Conservation (phyloP, 129 eudicot genomes). For the Artemisia tridentata region DNA sequence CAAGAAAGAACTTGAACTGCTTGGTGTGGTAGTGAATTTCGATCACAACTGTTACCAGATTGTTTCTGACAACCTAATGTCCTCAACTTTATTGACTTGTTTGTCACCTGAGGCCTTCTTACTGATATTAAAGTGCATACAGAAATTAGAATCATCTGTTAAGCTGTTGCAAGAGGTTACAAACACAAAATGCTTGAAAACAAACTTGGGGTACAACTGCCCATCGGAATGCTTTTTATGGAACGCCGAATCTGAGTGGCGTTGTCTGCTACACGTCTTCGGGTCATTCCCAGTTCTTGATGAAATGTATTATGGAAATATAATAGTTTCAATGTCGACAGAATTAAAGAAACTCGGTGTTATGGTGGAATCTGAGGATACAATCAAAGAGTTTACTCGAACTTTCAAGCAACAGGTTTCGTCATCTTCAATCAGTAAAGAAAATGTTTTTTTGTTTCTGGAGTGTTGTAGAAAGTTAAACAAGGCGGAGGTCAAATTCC, state of each 20-base stretch:
- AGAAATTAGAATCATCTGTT: conserved; percentile 10
- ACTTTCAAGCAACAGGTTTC: conserved; percentile 40
- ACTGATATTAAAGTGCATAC: conserved; percentile 33
- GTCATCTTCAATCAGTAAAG: conserved; percentile 28
- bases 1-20: conserved; percentile 32
- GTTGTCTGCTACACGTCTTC: conserved; percentile 44
- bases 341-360: conserved; percentile 45
- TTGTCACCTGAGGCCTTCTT: conserved; percentile 31
- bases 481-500: conserved; percentile 3
- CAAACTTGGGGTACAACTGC: conserved; percentile 39
- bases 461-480: conserved; percentile 35
- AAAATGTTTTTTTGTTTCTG: conserved; percentile 32
- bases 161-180: conserved; percentile 30
- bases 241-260: conserved; percentile 44
- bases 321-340: conserved; percentile 13
- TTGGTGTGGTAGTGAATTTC: conserved; percentile 38
- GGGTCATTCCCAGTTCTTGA: conserved; percentile 45
- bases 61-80: conserved; percentile 37
- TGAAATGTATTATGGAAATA: conserved; percentile 32
- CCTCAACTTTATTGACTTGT: conserved; percentile 24
- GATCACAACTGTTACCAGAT: conserved; percentile 31
- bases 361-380: conserved; percentile 40
- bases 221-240: conserved; percentile 43
- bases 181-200: conserved; percentile 35
- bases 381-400: conserved; percentile 30